These are phyloP conservation scores for Halophytophthora polymorphica DNA, from an alignment of 352 stramenopile genomes.

Conservation along the genomic window DNA sequence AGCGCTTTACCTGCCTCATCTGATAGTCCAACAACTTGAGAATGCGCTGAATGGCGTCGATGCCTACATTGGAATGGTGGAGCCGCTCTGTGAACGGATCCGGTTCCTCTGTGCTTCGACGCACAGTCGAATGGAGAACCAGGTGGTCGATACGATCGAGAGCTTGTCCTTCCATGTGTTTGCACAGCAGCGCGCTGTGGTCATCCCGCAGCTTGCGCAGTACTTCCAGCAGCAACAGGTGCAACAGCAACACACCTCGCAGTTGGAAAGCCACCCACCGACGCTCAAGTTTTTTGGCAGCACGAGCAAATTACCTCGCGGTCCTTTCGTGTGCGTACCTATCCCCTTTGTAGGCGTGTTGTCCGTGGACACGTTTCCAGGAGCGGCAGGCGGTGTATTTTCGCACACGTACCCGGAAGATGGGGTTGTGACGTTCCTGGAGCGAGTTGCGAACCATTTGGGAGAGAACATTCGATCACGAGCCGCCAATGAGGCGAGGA, in stretches of 20 bases:
- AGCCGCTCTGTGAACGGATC: slow-evolving; percentile 48
- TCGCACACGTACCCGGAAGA: slow-evolving; percentile 43
- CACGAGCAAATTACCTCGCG: slow-evolving; percentile 8
- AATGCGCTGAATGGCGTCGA: slow-evolving; percentile 55
- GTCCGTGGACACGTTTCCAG: slow-evolving; percentile 60
- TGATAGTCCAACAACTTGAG: slow-evolving; percentile 52
- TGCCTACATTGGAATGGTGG: slow-evolving; percentile 58
- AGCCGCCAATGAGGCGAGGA: slow-evolving; percentile 14
- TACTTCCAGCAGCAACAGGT: slow-evolving; percentile 16
- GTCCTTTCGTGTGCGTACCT: slow-evolving; percentile 58
- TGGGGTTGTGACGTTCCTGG: slow-evolving; percentile 52
- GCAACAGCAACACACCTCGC: slow-evolving; percentile 18
- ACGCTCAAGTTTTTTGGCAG: slow-evolving; percentile 31
- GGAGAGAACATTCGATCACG: slow-evolving; percentile 41
- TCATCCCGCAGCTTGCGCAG: slow-evolving; percentile 45
- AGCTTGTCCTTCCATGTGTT: slow-evolving; percentile 60
- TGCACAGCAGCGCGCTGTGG: slow-evolving; percentile 34
- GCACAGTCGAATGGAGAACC: slow-evolving; percentile 47
- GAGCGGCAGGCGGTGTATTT: slow-evolving; percentile 51
- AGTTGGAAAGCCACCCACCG: neutral
- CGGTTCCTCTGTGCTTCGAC: slow-evolving; percentile 48
- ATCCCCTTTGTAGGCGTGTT: slow-evolving; percentile 72
- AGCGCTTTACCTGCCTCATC: slow-evolving; percentile 38
- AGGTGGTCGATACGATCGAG: slow-evolving; percentile 30
- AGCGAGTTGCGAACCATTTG: slow-evolving; percentile 40